A percentile compares a stretch with the other conserved stretches of the same genome.
phyloP scores from a whole-genome alignment of 345 rosid species.

The Gossypium arboreum region DNA sequence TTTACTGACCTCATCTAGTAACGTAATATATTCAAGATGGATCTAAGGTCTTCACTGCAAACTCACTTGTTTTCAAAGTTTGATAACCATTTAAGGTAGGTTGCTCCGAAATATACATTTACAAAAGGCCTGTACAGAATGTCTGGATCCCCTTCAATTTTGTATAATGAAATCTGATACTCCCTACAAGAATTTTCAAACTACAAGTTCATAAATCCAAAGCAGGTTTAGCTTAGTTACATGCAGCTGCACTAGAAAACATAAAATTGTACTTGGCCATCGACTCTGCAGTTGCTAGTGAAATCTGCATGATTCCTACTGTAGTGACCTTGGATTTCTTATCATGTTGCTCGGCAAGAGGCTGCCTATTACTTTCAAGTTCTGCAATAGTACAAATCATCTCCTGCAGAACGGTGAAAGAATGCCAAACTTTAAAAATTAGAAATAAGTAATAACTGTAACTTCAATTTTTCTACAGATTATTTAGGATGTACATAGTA shows the following conservation, averaged over 20 bases:
- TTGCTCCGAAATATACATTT: constrained; percentile 81
- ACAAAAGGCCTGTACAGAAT: constrained; percentile 73
- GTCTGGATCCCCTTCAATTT: constrained; percentile 54
- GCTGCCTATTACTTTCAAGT: constrained; percentile 86
- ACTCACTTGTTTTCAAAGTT: constrained; percentile 63
- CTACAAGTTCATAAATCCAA: constrained; percentile 15
- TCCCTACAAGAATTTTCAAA: constrained; percentile 47
- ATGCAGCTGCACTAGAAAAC: not conserved
- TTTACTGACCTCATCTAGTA: not conserved
- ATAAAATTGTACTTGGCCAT: constrained; percentile 49
- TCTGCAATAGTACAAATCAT: constrained; percentile 89
- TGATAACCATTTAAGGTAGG: constrained; percentile 80
- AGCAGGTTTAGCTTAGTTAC: not conserved
- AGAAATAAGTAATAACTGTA: constrained; percentile 13
- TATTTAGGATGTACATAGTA: not conserved
- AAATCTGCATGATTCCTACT: constrained; percentile 76
- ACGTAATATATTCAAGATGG: not conserved
- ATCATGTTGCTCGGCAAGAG: constrained; percentile 52
- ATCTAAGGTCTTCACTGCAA: not conserved
- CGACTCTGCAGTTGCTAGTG: constrained; percentile 64
- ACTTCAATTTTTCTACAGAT: constrained; percentile 1
- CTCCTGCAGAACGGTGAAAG: constrained; percentile 44
- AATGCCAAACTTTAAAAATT: constrained; percentile 13
- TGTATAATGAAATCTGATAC: constrained; percentile 50
- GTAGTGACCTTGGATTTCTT: constrained; percentile 70